These are phyloP conservation scores for Helicostylum pulchrum DNA, from an alignment of 192 early-diverging fungal genomes.

Conservation along the genomic window DNA sequence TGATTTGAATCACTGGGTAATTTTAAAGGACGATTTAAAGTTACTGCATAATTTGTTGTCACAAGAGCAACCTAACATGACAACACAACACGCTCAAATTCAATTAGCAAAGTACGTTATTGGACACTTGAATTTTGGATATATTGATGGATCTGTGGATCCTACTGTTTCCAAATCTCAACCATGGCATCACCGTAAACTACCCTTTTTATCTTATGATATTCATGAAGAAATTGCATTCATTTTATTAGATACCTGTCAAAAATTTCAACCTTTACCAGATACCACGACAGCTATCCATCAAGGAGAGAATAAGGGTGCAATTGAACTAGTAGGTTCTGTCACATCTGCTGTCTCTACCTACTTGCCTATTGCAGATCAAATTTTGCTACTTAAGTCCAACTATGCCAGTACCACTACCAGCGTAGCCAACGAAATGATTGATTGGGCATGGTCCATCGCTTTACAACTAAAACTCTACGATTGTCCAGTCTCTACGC, in stretches of 20 bases:
- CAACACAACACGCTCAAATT: not conserved
- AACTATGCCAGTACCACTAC: not conserved
- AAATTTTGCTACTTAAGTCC: not conserved
- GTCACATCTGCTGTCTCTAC: slow-evolving; percentile 1
- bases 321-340: not conserved
- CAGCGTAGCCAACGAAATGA: not conserved
- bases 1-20: slow-evolving; percentile 38
- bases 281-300: not conserved
- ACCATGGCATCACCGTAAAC: slow-evolving; percentile 21
- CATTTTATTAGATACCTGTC: slow-evolving; percentile 27
- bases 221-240: slow-evolving; percentile 37
- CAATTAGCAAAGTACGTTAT: slow-evolving; percentile 32
- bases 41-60: slow-evolving; percentile 32
- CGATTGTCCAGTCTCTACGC: slow-evolving; percentile 3
- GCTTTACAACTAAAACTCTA: not conserved
- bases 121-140: slow-evolving; percentile 28
- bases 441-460: slow-evolving; percentile 2
- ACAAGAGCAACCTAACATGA: not conserved
- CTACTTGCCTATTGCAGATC: slow-evolving; percentile 10
- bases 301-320: not conserved
- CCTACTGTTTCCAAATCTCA: slow-evolving; percentile 15
- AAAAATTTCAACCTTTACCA: slow-evolving; percentile 26
- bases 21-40: slow-evolving; percentile 35
- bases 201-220: slow-evolving; percentile 20
- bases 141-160: not conserved